Evolutionary conservation across 371 early-diverging fungal species (phyloP), one percentile per base, ranked within the genome.

Genomic region (Actinomortierella wolfii): DNA sequence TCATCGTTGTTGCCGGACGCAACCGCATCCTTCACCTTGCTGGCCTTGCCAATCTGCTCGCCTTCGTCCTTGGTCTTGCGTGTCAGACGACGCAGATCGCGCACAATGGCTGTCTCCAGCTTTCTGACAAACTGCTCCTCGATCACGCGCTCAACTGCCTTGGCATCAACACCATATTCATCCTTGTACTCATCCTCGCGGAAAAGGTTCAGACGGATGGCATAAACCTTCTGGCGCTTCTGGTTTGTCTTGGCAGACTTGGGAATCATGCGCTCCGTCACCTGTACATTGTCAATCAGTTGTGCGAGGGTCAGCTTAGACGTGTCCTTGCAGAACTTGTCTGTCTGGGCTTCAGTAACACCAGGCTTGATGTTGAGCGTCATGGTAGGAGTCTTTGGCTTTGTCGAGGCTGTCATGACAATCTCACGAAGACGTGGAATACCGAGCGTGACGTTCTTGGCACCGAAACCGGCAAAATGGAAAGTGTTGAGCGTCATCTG

Each of bases 401-500:
- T 81, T 28, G 87, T 84, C n/a, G 97, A 94, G 18, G 99, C 99
- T 1, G 97, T 96, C 98, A 99, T 99, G 74, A 99, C 92, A 64
- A 99, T 97, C 87, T 99, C 99, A 76, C 98, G 92, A 52, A 99
- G 86, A 85, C 99, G 94, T 25, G 99, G 99, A 74, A 99, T 99
- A 89, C 99, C 99, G 49, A 99, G 90, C 0, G 99, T 99, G 64
- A 99, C 99, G 86, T 98, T 98, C 81, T 93, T 89, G 67, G 97
- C 98, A 81, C 99, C 99, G 71, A 97, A 97, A 57, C 99, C 99
- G 62, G 99, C 99, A 84, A 99, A 94, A 84, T 99, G 99, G 93
- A 99, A 99, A 58, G 99, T 99, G 83, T 99, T 99, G 48, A 99
- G 84, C 23, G 99, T 99, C 99, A 99, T 99, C 79, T 99, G 99